These are phyloP conservation scores for Suillus tomentosus DNA, from an alignment of 768 basidiomycete genomes.

Conservation along the genomic window DNA sequence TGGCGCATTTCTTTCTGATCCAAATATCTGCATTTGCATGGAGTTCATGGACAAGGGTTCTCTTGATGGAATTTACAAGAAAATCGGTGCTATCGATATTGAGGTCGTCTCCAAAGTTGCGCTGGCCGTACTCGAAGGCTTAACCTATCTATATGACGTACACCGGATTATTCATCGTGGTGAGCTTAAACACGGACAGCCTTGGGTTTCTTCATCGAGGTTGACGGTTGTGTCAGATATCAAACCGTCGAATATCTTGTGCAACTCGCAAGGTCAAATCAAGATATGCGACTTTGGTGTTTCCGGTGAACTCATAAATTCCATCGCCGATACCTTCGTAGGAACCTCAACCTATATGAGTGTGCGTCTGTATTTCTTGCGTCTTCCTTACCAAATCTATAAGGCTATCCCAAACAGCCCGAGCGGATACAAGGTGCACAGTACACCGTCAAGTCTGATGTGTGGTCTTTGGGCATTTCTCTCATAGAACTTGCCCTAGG, in stretches of 20 bases:
- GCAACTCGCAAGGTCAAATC: constrained; percentile 92
- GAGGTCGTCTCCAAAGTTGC: constrained; percentile 93
- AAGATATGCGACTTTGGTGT: constrained; percentile 99
- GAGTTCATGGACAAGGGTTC: constrained; percentile 95
- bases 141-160: constrained; percentile 96
- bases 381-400: constrained; percentile 19
- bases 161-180: constrained; percentile 99
- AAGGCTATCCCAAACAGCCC: constrained; percentile 56
- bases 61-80: constrained; percentile 94
- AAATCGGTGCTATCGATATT: constrained; percentile 90
- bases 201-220: constrained; percentile 17
- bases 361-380: constrained; percentile 50
- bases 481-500: constrained; percentile 96
- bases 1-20: constrained; percentile 95
- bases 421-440: constrained; percentile 99
- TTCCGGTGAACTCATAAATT: constrained; percentile 97
- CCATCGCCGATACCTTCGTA: constrained; percentile 98
- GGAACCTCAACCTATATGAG: constrained; percentile 99
- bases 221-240: constrained; percentile 63
- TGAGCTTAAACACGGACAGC: constrained; percentile 40
- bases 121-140: constrained; percentile 90
- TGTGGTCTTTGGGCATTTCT: constrained; percentile 97
- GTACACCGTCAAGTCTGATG: constrained; percentile 98
- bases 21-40: constrained; percentile 99
- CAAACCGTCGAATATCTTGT: constrained; percentile 97